phyloP scores from a whole-genome alignment of 257 asterid genomes.

The Petunia secreta region DNA sequence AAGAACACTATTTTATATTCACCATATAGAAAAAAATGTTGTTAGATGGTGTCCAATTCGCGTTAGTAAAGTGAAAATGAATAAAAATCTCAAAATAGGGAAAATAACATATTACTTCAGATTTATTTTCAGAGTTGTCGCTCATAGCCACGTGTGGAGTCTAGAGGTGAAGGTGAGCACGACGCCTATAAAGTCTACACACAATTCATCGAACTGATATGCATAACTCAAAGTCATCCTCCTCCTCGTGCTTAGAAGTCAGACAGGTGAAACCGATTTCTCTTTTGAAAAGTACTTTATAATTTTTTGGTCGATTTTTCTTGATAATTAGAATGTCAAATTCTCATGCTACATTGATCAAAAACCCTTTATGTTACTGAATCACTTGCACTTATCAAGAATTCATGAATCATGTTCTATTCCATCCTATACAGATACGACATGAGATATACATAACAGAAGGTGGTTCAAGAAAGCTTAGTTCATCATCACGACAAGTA shows the following conservation, averaged over 20 bases:
- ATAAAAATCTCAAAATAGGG: too few relatives aligned
- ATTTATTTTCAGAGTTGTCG: too few relatives aligned
- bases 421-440: not conserved
- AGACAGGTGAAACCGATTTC: not conserved
- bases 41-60: too few relatives aligned
- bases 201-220: not conserved
- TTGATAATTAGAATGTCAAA: not conserved
- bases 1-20: too few relatives aligned
- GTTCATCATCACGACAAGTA: not conserved
- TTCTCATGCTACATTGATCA: not conserved
- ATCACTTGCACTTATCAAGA: not conserved
- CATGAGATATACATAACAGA: not conserved
- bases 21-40: too few relatives aligned
- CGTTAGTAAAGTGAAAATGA: too few relatives aligned
- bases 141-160: too few relatives aligned
- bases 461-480: too few relatives aligned
- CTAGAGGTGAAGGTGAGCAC: not conserved
- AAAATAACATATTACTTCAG: too few relatives aligned
- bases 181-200: too few relatives aligned
- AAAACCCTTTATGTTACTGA: not conserved
- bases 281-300: too few relatives aligned
- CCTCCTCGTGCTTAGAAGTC: not conserved
- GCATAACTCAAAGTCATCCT: not conserved
- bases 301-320: not conserved
- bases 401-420: not conserved